Evolutionary conservation across 2,329 filamentous ascomycete genomes (phyloP), one percentile per base, ranked within the genome.

Genomic region (Beauveria brongniartii): DNA sequence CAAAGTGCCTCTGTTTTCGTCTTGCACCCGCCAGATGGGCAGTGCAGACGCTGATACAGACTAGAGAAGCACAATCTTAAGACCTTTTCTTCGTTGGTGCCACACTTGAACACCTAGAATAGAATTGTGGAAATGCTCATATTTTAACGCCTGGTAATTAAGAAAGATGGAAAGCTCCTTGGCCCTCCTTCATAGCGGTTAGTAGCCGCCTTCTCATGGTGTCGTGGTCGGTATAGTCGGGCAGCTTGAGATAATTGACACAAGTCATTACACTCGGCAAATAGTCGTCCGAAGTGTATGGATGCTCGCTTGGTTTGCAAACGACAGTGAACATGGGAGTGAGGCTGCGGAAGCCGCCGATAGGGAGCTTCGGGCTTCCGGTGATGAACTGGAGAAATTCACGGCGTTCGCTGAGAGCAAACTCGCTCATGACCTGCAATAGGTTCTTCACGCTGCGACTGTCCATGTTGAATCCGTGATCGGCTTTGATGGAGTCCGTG

Each of bases 221-320:
- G 1, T 90, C 84, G 64, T 96, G 77, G 67, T 79, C 86, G 66
- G 87, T 93, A 75, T 99, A 99, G 74, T 99, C 91, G 22, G 94
- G 94, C 70, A 99, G 82, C 77, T 99, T 99, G 69, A 99, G 85
- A 73, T 99, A 99, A 75, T 99, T 99, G 75, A 96, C 94, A 73
- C 95, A 99, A 12, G 95, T 99, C 95, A 99, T 99, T 73, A 99
- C 95, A 72, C 92, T 97, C 14, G 95, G 94, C n/a, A 99, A 82
- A 70, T 97, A 99, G 77, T 99, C 94, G 70, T 99, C 94, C 5
- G 93, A 93, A 3, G 88, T 89, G 73, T 92, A 94, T 1, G 94
- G 94, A 18, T 91, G 86, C 71, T 99, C 94, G 73, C 91, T 96
- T n/a, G 93, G 93, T 75, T 97, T 97, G 82, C 94, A 97, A 48